These are phyloP conservation scores for Ploettnerulaceae sp. DNA, from an alignment of 2,329 filamentous ascomycete genomes.

Conservation along the genomic window DNA sequence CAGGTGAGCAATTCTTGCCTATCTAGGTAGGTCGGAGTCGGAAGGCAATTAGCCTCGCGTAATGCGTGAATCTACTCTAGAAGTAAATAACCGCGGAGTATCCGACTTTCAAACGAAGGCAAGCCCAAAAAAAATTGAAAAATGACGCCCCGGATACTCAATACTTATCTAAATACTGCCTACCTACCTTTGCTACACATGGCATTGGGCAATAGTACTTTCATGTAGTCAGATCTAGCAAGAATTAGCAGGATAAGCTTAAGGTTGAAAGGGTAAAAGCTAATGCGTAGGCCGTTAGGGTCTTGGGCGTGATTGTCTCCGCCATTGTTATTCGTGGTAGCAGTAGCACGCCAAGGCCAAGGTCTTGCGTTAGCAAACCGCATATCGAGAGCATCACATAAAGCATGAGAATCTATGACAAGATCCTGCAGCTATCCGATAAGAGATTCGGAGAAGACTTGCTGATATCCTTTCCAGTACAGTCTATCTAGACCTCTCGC, in stretches of 20 bases:
- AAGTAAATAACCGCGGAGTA: background rate
- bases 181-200: too few species aligned
- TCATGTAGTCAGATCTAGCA: background rate
- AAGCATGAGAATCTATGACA: conserved; percentile 4
- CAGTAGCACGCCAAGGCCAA: background rate
- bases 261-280: background rate
- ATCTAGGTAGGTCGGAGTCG: background rate
- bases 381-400: background rate
- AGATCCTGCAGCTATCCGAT: conserved; percentile 8
- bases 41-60: background rate
- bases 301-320: background rate
- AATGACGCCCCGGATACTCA: background rate
- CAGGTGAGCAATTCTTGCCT: too few species aligned
- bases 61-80: background rate
- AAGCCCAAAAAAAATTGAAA: background rate
- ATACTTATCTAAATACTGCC: conserved; percentile 5
- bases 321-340: background rate
- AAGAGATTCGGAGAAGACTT: conserved; percentile 2
- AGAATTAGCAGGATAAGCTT: too few species aligned
- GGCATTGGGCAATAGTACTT: background rate
- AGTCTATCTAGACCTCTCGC: too few species aligned
- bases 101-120: background rate
- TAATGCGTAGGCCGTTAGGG: background rate
- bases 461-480: background rate
- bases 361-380: conserved; percentile 1